These are phyloP conservation scores for Candida golubevii DNA, from an alignment of 805 yeast genomes.

Conservation along the genomic window DNA sequence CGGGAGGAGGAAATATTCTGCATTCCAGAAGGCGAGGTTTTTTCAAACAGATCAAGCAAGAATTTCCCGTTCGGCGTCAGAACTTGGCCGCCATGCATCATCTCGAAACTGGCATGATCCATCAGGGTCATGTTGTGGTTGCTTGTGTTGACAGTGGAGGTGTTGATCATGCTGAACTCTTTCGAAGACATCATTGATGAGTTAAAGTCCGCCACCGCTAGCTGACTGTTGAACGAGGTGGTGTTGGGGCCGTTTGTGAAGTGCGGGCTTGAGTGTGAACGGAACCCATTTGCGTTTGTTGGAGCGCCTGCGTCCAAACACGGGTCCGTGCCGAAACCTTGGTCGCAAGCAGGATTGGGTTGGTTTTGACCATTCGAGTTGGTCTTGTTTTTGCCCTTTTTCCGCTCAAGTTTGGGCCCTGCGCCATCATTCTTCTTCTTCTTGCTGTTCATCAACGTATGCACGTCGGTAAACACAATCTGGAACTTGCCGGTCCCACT, in stretches of 20 bases:
- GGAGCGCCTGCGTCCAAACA: background rate
- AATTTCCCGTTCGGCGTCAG: conserved; percentile 40
- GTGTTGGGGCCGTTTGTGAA: too few relatives aligned
- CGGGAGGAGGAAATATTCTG: conserved; percentile 2
- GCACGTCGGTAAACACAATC: conserved; percentile 20
- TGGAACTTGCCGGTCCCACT: conserved; percentile 15
- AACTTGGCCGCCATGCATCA: conserved; percentile 28
- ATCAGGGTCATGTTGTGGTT: conserved; percentile 31
- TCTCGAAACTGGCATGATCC: conserved; percentile 40
- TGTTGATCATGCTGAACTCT: conserved; percentile 28
- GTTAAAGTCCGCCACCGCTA: conserved; percentile 11
- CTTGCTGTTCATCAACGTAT: conserved; percentile 19
- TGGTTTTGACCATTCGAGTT: background rate
- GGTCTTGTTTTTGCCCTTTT: conserved; percentile 3
- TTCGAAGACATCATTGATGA: conserved; percentile 21
- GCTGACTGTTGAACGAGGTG: too few relatives aligned
- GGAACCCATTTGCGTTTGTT: background rate
- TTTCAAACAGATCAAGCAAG: conserved; percentile 37
- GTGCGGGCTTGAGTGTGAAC: background rate
- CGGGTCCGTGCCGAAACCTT: background rate
- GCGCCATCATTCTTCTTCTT: conserved; percentile 10
- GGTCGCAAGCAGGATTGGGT: background rate
- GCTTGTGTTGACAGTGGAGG: conserved; percentile 26
- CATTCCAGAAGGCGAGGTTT: conserved; percentile 22
- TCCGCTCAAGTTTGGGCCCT: background rate